These are phyloP conservation scores for Jaapia argillacea DNA, from an alignment of 768 basidiomycete species.

Conservation along the genomic window DNA sequence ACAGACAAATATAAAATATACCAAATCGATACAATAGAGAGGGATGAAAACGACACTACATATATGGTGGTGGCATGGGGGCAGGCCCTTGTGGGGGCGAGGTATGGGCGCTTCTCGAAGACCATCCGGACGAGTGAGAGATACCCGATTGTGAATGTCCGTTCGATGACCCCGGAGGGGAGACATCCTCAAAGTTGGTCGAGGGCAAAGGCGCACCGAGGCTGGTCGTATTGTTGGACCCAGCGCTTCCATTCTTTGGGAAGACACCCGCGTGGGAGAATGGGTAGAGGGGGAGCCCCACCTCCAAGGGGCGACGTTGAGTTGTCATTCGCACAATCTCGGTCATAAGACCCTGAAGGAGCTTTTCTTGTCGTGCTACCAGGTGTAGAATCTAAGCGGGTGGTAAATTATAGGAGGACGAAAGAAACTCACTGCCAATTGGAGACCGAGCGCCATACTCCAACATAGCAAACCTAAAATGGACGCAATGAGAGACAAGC, in stretches of 20 bases:
- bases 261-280: constrained; percentile 66
- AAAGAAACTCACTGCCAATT: constrained; percentile 57
- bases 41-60: too few species aligned
- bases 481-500: not conserved
- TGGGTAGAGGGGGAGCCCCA: constrained; percentile 72
- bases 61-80: too few species aligned
- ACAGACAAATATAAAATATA: too few species aligned
- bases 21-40: too few species aligned
- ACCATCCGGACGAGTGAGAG: too few species aligned
- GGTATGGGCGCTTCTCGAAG: too few species aligned
- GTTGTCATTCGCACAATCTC: constrained; percentile 79
- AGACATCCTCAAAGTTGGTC: too few species aligned
- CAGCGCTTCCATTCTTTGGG: constrained; percentile 32
- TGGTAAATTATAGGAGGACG: not conserved
- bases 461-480: constrained; percentile 67
- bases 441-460: constrained; percentile 72
- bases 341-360: constrained; percentile 75
- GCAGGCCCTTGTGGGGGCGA: too few species aligned
- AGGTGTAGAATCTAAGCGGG: not conserved
- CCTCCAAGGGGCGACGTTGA: constrained; percentile 71
- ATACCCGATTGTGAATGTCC: too few species aligned
- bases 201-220: too few species aligned
- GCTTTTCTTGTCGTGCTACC: constrained; percentile 71
- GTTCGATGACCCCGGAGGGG: too few species aligned
- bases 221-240: constrained; percentile 18